Evolutionary conservation across 176 grass and related monocot species (phyloP).

Genomic region (Thinopyrum elongatum): DNA sequence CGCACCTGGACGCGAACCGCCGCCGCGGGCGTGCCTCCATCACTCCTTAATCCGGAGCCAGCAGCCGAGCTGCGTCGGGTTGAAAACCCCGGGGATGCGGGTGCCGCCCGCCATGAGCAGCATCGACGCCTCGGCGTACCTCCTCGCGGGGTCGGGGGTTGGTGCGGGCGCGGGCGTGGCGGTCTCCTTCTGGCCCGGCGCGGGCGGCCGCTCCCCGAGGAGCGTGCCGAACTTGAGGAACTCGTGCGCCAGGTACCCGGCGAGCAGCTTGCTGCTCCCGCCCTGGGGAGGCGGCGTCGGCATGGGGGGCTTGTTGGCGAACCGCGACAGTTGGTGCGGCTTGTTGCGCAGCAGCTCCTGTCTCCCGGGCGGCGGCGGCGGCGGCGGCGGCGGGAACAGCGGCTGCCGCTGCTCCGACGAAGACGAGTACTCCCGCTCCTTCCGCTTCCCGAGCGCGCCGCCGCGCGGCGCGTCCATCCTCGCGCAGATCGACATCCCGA

Average conservation of each 20-base stretch:
- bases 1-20: neutral
- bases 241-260: slow-evolving; percentile 88
- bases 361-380: slow-evolving; percentile 26
- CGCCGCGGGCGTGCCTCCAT: neutral
- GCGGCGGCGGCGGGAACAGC: slow-evolving; percentile 1
- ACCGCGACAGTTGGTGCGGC: neutral
- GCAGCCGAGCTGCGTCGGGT: slow-evolving; percentile 70
- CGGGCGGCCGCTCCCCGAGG: slow-evolving; percentile 45
- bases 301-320: slow-evolving; percentile 13
- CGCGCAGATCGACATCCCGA: slow-evolving; percentile 57
- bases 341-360: slow-evolving; percentile 37
- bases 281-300: neutral
- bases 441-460: slow-evolving; percentile 57
- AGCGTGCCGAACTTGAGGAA: slow-evolving; percentile 68
- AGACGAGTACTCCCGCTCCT: slow-evolving; percentile 42
- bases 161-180: neutral
- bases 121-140: slow-evolving; percentile 54
- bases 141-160: slow-evolving; percentile 16
- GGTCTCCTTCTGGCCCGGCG: slow-evolving; percentile 20
- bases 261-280: slow-evolving; percentile 55
- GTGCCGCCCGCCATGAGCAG: slow-evolving; percentile 55
- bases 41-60: slow-evolving; percentile 78
- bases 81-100: slow-evolving; percentile 62
- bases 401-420: slow-evolving; percentile 9
- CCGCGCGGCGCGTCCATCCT: slow-evolving; percentile 49